These are phyloP conservation scores for Phyllostachys edulis DNA, from an alignment of 176 grass and related monocot species.

Conservation along the genomic window DNA sequence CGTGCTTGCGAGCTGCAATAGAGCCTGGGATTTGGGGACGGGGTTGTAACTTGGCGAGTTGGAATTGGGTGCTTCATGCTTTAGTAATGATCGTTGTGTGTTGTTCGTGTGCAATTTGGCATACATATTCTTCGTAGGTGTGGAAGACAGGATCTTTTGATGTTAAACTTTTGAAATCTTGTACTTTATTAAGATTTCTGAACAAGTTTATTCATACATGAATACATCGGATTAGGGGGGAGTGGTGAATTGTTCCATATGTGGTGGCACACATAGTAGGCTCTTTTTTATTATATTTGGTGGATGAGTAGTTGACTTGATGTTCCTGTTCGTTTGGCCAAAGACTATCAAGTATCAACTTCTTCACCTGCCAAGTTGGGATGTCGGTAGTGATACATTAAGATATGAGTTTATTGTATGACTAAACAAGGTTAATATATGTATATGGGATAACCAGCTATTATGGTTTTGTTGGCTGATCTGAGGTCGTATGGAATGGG, in stretches of 20 bases:
- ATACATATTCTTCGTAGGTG: neutral
- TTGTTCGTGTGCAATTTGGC: neutral
- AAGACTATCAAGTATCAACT: neutral
- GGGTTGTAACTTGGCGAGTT: neutral
- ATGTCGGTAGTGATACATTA: neutral
- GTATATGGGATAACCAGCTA: neutral
- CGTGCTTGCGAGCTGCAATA: neutral
- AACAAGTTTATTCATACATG: neutral
- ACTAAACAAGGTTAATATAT: neutral
- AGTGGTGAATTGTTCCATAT: neutral
- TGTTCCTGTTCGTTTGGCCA: neutral
- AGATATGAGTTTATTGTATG: neutral
- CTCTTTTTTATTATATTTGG: neutral
- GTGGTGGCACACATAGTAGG: neutral
- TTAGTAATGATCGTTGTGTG: neutral
- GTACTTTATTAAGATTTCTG: neutral
- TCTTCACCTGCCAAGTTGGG: neutral
- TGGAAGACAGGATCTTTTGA: neutral
- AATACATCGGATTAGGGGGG: neutral
- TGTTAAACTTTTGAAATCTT: neutral
- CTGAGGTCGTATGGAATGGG: neutral
- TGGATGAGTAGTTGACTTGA: neutral
- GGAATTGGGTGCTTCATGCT: neutral
- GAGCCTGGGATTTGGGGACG: neutral
- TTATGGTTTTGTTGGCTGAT: neutral